These are phyloP conservation scores for Pyrenula massariospora DNA, from an alignment of 495 filamentous ascomycete species.

Conservation along the genomic window DNA sequence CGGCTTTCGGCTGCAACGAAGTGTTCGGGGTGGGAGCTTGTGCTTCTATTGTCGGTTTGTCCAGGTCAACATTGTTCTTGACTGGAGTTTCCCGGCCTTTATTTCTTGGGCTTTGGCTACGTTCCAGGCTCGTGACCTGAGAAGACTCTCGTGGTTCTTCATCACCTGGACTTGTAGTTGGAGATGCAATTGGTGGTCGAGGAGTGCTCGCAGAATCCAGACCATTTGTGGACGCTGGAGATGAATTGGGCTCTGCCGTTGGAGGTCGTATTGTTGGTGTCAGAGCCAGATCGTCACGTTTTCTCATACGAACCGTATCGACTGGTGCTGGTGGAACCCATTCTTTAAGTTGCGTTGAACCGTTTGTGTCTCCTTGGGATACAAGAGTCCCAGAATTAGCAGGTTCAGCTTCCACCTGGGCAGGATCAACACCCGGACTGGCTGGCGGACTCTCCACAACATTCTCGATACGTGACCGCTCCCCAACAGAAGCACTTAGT, in stretches of 20 bases:
- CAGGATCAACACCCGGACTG: conserved; percentile 15
- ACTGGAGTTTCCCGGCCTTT: background rate
- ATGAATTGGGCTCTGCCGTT: conserved; percentile 22
- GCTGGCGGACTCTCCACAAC: conserved; percentile 9
- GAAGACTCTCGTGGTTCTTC: conserved; percentile 1
- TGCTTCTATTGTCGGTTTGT: background rate
- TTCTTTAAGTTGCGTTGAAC: conserved; percentile 8
- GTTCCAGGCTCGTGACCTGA: background rate
- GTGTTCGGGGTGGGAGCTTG: background rate
- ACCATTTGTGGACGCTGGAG: conserved; percentile 28
- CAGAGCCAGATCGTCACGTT: conserved; percentile 5
- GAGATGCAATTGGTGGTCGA: conserved; percentile 6
- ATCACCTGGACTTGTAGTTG: conserved; percentile 1
- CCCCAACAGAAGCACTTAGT: background rate
- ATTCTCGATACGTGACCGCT: conserved; percentile 8
- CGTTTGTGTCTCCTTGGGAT: conserved; percentile 4
- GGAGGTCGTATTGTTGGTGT: conserved; percentile 2
- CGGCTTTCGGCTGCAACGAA: background rate
- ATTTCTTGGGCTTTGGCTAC: background rate
- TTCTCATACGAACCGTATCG: background rate
- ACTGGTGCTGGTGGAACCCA: background rate
- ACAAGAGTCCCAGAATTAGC: background rate
- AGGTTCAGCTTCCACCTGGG: background rate
- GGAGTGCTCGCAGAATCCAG: conserved; percentile 26
- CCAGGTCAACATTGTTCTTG: background rate